Evolutionary conservation across 257 asterid species (phyloP), one percentile per base, ranked within the genome.

Genomic region (Verbena officinalis): DNA sequence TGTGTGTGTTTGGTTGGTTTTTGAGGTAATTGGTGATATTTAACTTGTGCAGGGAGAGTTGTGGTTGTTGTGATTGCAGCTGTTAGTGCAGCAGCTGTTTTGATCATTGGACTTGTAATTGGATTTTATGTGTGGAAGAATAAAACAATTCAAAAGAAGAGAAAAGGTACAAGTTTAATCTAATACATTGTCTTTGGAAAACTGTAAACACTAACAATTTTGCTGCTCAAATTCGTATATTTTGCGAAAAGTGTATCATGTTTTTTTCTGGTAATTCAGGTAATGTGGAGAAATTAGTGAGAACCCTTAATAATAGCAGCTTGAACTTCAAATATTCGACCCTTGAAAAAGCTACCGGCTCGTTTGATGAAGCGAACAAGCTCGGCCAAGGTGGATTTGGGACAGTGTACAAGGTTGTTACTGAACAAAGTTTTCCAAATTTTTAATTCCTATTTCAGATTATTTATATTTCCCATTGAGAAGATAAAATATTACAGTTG

Each of bases 341-440:
- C 16, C 96, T 92, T 3, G 98, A 92, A 74, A 92, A 85, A 80
- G 98, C 97, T 63, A 92, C 98, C 0, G 78, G 46, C 57, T 80
- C 87, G 24, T 92, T 92, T 54, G 86, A 82, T 15, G 91, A 87
- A 62, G 86, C 83, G 1, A 92, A 92, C 78, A 92, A 89, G 86
- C 91, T 92, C 12, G 98, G 98, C 21, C 93, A 89, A 51, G 98
- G 98, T 52, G 98, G 97, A 72, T 92, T 89, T 36, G 97, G 96
- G 55, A 85, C 93, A 4, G 98, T 92, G n/a, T 89, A 91, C 63
- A 91, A 83, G 94, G 95, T 44, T n/a, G 21, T 84, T 33, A 17
- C 55, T 34, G 15, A 8, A 56, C 13, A 60, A 21, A 45, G 22
- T 52, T 5, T 7, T 23, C 14, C 11, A 9, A 49, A 39, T 11